Base-by-base conservation (phyloP, 73 alveolate genomes). In the Breviolum minutum region DNA sequence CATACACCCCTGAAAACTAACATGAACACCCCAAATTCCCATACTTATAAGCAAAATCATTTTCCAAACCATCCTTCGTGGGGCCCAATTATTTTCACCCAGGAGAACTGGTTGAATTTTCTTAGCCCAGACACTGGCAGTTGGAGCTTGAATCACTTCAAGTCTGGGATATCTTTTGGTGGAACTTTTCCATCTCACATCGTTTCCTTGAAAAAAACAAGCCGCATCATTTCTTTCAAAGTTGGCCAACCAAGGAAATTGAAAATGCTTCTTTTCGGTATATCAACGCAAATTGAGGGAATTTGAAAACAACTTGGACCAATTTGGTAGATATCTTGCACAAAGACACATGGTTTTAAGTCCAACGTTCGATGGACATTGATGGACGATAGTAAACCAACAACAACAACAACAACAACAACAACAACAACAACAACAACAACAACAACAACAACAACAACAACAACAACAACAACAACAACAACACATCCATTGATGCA, bases 101-200 rank as follows among this genome's bases (percentile, higher is more conserved):
- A 22, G n/a, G 77, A 6, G n/a, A 68, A 68, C 17, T 2, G 77
- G 6, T 68, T 22, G 77, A 14, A 68, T 68, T 14, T 68, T 68
- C 24, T 68, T 12, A 12, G 86, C 63, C 86, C 7, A n/a, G 86
- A 22, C 48, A 27, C 86, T 40, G 70, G 89, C 66, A 10, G 89
- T 81, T 27, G 89, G 89, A 14, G 66, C 82, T 40, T 87, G 83
- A 24, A 87, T 32, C 48, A 87, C 64, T 69, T 87, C 95, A 26
- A 87, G 82, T 19, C 95, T 27, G 68, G 95, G 95, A 64, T 87
- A 87, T 40, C 74, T 87, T 54, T 87, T 87, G 68, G 64, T n/a
- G 66, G 26, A 10, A 32, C 95, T 87, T 66, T 68, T 87, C 95
- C 95, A 87, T 68, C 82, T 62, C 64, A 82, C 64, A 27, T 87